These are phyloP conservation scores for Dillenia suffruticosa DNA, from an alignment of 164 flowering plant genomes.

Conservation along the genomic window DNA sequence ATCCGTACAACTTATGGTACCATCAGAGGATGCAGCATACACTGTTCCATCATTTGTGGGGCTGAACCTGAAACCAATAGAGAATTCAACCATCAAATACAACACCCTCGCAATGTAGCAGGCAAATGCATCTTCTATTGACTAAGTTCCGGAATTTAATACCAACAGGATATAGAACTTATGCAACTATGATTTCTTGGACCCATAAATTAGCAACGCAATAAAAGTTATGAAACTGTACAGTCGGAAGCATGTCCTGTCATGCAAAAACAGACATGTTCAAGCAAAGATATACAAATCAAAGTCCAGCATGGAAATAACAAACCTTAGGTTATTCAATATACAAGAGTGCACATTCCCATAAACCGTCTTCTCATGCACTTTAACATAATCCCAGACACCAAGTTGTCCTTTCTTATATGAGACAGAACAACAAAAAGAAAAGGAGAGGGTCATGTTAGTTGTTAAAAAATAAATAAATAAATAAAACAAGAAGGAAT, in stretches of 20 bases:
- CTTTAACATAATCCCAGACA: constrained; percentile 81
- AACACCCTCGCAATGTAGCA: too few relatives aligned
- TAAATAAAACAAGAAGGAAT: too few relatives aligned
- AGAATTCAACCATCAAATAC: background rate
- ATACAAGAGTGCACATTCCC: constrained; percentile 72
- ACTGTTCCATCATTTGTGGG: constrained; percentile 69
- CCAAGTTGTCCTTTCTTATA: constrained; percentile 97
- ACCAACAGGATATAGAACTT: too few relatives aligned
- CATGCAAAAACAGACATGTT: too few relatives aligned
- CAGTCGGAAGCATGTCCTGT: too few relatives aligned
- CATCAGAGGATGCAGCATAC: constrained; percentile 91
- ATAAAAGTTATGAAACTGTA: too few relatives aligned
- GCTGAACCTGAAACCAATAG: constrained; percentile 46
- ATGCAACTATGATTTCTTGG: too few relatives aligned
- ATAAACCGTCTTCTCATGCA: constrained; percentile 78
- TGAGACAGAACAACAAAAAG: constrained; percentile 5
- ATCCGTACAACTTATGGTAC: constrained; percentile 80
- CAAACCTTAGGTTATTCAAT: constrained; percentile 83
- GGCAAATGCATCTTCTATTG: too few relatives aligned
- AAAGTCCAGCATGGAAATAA: constrained; percentile 1
- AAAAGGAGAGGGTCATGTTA: constrained; percentile 3
- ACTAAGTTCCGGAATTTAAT: too few relatives aligned
- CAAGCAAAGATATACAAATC: background rate
- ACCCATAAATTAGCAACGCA: too few relatives aligned
- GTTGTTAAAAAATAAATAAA: constrained; percentile 12